Conservation (phyloP, 192 early-diverging fungal species). For the Dispira simplex region DNA sequence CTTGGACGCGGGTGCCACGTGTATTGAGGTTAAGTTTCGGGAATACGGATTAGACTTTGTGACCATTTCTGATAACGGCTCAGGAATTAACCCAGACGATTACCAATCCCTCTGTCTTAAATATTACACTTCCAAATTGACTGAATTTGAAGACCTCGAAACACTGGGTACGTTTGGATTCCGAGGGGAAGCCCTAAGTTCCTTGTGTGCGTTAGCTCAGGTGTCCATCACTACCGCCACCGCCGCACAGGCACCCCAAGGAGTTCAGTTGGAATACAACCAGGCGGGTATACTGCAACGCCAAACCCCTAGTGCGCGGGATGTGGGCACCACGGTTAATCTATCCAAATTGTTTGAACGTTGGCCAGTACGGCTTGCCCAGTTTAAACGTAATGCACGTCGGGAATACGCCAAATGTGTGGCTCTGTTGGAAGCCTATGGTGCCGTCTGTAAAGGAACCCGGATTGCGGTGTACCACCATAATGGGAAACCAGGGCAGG, state of each 20-base stretch:
- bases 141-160: conserved; percentile 58
- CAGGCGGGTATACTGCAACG: conserved; percentile 36
- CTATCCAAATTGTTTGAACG: conserved; percentile 60
- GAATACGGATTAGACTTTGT: conserved; percentile 62
- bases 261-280: conserved; percentile 54
- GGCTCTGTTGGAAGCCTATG: conserved; percentile 69
- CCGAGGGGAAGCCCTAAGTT: conserved; percentile 83
- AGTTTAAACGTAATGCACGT: conserved; percentile 72
- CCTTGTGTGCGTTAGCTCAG: conserved; percentile 61
- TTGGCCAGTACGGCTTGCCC: conserved; percentile 73
- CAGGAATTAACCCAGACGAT: conserved; percentile 50
- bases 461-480: conserved; percentile 51
- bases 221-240: conserved; percentile 56
- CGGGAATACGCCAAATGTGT: conserved; percentile 67
- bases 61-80: conserved; percentile 77
- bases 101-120: conserved; percentile 66
- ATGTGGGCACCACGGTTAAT: conserved; percentile 65
- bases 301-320: conserved; percentile 31
- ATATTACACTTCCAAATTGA: conserved; percentile 78
- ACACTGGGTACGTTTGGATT: conserved; percentile 82
- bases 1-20: conserved; percentile 71
- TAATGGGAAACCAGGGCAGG: conserved; percentile 24
- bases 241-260: conserved; percentile 33
- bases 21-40: conserved; percentile 68
- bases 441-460: conserved; percentile 50